A percentile compares a stretch with the other conserved stretches of the same genome.
phyloP scores from a whole-genome alignment of 805 yeast genomes.

The Lipomyces lipofer region DNA sequence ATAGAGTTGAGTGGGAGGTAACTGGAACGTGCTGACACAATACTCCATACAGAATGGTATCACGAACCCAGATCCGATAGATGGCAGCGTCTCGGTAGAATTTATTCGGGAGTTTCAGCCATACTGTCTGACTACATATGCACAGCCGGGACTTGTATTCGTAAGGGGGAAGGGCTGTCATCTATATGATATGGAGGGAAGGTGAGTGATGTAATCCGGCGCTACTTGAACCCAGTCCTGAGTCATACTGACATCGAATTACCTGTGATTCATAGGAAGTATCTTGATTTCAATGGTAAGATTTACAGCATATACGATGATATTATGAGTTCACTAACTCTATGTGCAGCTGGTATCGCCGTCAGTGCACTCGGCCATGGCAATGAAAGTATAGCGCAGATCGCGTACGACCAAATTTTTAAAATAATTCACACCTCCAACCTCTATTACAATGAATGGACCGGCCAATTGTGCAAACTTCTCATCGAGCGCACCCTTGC shows the following conservation, averaged over 20 bases:
- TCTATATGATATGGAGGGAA: slow-evolving; percentile 76
- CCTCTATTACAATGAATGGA: slow-evolving; percentile 78
- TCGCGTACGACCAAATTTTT: slow-evolving; percentile 68
- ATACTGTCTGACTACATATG: slow-evolving; percentile 72
- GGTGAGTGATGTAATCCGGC: slow-evolving; percentile 28
- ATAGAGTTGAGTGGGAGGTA: background rate
- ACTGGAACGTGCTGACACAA: background rate
- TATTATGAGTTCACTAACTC: background rate
- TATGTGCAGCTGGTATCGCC: slow-evolving; percentile 76
- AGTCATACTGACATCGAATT: background rate
- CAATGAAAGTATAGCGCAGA: slow-evolving; percentile 68
- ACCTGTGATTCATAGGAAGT: slow-evolving; percentile 46
- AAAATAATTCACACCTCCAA: slow-evolving; percentile 83
- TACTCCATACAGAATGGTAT: background rate
- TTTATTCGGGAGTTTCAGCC: slow-evolving; percentile 51
- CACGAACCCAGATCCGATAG: slow-evolving; percentile 31
- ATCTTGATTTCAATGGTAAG: slow-evolving; percentile 70
- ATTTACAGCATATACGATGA: background rate
- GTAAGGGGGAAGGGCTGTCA: slow-evolving; percentile 80
- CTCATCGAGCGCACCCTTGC: slow-evolving; percentile 67
- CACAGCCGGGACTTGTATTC: slow-evolving; percentile 74
- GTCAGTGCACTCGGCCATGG: slow-evolving; percentile 94
- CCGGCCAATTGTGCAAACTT: slow-evolving; percentile 73
- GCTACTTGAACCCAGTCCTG: background rate
- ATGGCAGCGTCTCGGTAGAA: slow-evolving; percentile 40